Conservation (phyloP, 2,329 filamentous ascomycete genomes). For the Penicillium sp. region DNA sequence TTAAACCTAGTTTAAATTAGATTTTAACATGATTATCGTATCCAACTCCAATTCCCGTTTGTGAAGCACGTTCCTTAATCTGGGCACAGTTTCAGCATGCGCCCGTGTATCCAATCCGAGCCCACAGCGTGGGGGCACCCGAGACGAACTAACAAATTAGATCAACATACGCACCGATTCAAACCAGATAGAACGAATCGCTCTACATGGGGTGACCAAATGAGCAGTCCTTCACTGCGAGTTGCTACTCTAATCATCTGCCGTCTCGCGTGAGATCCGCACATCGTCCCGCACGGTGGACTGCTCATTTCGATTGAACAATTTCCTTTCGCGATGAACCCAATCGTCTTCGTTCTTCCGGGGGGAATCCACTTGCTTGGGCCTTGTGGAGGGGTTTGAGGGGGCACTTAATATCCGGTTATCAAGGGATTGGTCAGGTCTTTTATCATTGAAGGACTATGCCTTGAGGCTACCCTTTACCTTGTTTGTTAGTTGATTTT, state of each 20-base stretch:
- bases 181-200: background rate
- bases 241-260: background rate
- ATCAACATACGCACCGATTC: slow-evolving; percentile 5
- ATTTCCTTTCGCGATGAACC: slow-evolving; percentile 3
- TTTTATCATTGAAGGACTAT: background rate
- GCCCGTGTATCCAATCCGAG: slow-evolving; percentile 17
- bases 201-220: background rate
- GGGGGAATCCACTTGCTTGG: background rate
- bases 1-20: no score
- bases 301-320: slow-evolving; percentile 8
- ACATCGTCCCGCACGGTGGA: slow-evolving; percentile 3
- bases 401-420: slow-evolving; percentile 12
- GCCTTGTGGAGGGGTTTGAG: slow-evolving; percentile 1
- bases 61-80: background rate
- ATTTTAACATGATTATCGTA: background rate
- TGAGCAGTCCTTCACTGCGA: background rate
- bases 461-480: background rate
- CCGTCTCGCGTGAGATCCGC: background rate
- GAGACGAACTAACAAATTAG: slow-evolving; percentile 14
- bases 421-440: slow-evolving; percentile 20
- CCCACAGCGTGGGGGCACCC: slow-evolving; percentile 14
- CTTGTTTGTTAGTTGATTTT: background rate
- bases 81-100: slow-evolving; percentile 20
- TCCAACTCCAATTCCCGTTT: background rate
- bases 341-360: slow-evolving; percentile 1